These are phyloP conservation scores for Scheffersomyces cryptocercus DNA, from an alignment of 1,139 yeast genomes.

Conservation along the genomic window DNA sequence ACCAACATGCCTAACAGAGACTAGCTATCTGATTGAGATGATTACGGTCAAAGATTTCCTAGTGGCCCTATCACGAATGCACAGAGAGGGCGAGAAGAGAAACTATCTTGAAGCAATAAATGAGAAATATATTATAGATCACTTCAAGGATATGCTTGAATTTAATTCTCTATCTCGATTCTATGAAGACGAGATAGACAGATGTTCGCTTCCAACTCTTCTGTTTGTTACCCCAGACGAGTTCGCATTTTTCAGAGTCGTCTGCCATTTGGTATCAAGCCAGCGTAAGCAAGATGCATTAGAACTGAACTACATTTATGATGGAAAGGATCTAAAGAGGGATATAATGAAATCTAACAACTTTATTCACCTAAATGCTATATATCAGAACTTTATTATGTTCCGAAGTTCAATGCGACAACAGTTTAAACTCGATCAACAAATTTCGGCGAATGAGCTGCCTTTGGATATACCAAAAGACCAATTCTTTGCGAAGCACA, in stretches of 20 bases:
- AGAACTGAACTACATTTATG: background rate
- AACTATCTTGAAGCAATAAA: background rate
- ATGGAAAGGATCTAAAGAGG: background rate
- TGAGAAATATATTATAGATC: background rate
- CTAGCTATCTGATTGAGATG: background rate
- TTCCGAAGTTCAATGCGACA: background rate
- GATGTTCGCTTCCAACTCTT: constrained; percentile 1
- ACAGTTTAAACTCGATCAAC: no score
- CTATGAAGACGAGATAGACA: background rate
- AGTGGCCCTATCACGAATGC: background rate
- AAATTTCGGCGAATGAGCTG: no score
- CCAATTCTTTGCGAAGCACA: no score
- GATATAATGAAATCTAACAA: constrained; percentile 9
- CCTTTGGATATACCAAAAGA: no score
- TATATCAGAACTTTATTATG: constrained; percentile 7
- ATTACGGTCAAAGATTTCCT: constrained; percentile 1
- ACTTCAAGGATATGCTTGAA: background rate
- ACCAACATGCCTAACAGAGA: background rate
- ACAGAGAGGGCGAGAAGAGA: background rate
- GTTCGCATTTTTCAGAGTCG: constrained; percentile 12
- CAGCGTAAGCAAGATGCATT: background rate
- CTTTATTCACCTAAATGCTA: constrained; percentile 17
- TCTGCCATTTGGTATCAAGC: constrained; percentile 5
- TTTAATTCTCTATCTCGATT: background rate
- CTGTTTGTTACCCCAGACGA: constrained; percentile 4